Conservation (phyloP, 2,329 filamentous ascomycete genomes). For the Colletotrichum aenigma region DNA sequence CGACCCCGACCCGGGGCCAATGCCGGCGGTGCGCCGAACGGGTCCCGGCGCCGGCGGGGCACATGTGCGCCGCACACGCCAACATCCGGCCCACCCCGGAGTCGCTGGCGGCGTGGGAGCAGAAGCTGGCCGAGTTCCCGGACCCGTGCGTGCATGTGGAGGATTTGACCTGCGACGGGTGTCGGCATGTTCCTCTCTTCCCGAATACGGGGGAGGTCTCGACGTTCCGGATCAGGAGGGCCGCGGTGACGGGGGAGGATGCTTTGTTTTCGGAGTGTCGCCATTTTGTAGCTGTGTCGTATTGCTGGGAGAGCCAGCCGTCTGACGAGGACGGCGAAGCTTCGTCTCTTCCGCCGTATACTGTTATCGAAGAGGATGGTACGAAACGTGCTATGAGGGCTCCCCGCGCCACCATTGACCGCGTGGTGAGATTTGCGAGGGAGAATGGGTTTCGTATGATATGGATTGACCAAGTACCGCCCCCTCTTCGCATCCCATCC, state of each 20-base stretch:
- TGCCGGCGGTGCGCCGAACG: background rate
- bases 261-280: background rate
- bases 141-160: background rate
- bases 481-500: fast-evolving
- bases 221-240: background rate
- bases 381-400: background rate
- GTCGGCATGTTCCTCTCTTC: background rate
- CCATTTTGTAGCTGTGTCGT: background rate
- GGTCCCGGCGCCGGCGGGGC: background rate
- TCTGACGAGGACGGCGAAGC: background rate
- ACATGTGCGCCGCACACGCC: background rate
- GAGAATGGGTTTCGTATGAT: background rate
- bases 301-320: background rate
- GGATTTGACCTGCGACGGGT: background rate
- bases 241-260: background rate
- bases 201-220: background rate
- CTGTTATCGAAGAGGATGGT: background rate
- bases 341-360: background rate
- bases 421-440: background rate
- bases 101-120: background rate
- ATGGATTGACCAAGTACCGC: background rate
- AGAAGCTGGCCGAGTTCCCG: background rate
- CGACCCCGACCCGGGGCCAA: background rate
- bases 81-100: background rate
- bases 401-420: background rate